Percentiles rank a stretch among this genome's conserved stretches.
phyloP scores from a whole-genome alignment of 306 rosid genomes.

The Astragalus glycyphyllos region DNA sequence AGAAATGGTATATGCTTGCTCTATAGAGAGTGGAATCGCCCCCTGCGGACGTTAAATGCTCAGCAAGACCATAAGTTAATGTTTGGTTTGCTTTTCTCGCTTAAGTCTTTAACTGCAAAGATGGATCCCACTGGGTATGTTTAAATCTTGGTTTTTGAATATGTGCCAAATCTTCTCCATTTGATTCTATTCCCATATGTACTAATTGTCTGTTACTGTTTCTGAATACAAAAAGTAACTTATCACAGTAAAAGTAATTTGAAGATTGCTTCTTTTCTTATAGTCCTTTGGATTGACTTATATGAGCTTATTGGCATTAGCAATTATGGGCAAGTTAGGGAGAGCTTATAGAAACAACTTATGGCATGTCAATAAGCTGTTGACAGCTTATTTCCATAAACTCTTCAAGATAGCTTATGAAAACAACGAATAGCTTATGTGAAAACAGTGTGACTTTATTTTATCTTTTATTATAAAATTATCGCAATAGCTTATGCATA shows the following conservation, averaged over 20 bases:
- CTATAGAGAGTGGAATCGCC: constrained; percentile 95
- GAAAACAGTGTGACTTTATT: too few relatives aligned
- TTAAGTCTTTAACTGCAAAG: constrained; percentile 90
- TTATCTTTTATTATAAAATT: too few relatives aligned
- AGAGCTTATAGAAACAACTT: too few relatives aligned
- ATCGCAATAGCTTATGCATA: too few relatives aligned
- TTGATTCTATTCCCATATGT: neutral
- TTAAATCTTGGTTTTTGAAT: constrained; percentile 17
- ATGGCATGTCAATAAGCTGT: too few relatives aligned
- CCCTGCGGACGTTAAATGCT: constrained; percentile 75
- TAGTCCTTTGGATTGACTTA: too few relatives aligned
- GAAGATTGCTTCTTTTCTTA: constrained; percentile 18
- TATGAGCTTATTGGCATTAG: too few relatives aligned
- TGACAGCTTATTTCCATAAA: too few relatives aligned
- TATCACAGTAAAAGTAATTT: constrained; percentile 21
- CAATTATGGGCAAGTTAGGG: too few relatives aligned
- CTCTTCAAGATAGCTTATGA: too few relatives aligned
- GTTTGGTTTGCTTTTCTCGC: constrained; percentile 96
- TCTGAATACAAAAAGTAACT: constrained; percentile 15
- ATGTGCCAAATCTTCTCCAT: neutral
- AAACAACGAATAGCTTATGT: too few relatives aligned
- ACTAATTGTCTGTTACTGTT: constrained; percentile 6
- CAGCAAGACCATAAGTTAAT: constrained; percentile 97
- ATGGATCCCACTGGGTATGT: constrained; percentile 84
- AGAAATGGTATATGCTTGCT: constrained; percentile 92